Base-by-base conservation (phyloP, 441 rosid species). In the Gossypium gossypioides region DNA sequence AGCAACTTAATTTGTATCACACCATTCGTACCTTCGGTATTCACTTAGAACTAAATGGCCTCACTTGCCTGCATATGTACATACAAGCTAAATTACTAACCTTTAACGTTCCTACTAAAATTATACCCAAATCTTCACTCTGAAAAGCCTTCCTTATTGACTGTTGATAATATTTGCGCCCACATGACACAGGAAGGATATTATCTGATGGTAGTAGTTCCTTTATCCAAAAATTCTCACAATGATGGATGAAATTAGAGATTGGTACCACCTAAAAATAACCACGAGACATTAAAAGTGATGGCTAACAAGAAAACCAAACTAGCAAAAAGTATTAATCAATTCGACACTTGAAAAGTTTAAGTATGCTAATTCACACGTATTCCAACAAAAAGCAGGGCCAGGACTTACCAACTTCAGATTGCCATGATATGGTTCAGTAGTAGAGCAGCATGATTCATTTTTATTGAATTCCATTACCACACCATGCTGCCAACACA, bases 31-130 rank as follows among this genome's bases (percentile, higher is more conserved):
- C 32, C 18, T 44, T 6, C 21, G 25, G 3, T 24, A 15, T 46
- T 46, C 21, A 6, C 40, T 46, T 66, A 66, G 22, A 46, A 48
- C 21, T 46, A 25, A 66, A 24, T 66, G 56, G 25, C 7, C 46
- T 21, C 25, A 6, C 40, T 61, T 72, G 73, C 57, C 66, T 22
- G 18, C 61, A 54, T 58, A 69, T 34, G 51, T 48, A 16, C 57
- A 67, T n/a, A 13, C 60, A 66, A 74, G 60, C 60, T 74, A 65
- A 69, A 80, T 57, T 29, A 67, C 77, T 73, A 71, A 92, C 98
- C 97, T 91, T 85, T 24, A 95, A 81, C 79, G 58, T 78, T 83
- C 99, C 98, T 72, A 88, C 82, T 75, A 95, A 79, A 80, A 84
- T 56, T 69, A 87, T 51, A 59, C 91, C 86, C 68, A 85, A 75